Evolutionary conservation across 1,284 basidiomycete genomes (phyloP).

Genomic region (Puccinia novopanici): DNA sequence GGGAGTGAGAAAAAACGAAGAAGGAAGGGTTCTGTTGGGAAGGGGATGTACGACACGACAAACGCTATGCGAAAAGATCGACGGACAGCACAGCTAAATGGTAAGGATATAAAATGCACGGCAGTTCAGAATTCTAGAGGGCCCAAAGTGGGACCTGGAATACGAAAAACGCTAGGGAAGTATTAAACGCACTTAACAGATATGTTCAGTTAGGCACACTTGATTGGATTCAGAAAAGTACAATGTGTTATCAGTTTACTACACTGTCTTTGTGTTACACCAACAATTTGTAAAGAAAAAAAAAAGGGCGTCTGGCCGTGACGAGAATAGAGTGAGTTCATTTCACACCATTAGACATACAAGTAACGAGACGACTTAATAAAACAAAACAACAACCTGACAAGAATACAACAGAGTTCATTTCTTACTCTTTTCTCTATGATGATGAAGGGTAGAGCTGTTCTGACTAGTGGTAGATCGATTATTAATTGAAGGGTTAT

Average conservation of each 20-base stretch:
- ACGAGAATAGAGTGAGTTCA: not conserved
- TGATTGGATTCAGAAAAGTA: not conserved
- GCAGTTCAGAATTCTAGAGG: too few relatives aligned
- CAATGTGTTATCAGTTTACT: not conserved
- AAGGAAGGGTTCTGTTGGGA: too few relatives aligned
- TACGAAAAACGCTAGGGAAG: not conserved
- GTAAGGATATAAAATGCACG: too few relatives aligned
- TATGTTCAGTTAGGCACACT: not conserved
- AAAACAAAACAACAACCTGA: constrained; percentile 19
- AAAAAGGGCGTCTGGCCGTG: not conserved
- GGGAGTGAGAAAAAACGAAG: too few relatives aligned
- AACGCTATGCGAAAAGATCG: too few relatives aligned
- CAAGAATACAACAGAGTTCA: not conserved
- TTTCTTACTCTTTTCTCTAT: constrained; percentile 33
- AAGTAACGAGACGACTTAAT: not conserved
- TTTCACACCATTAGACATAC: constrained; percentile 17
- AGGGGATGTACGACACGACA: too few relatives aligned
- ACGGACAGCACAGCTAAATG: too few relatives aligned
- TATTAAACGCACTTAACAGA: not conserved
- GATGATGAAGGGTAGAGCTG: constrained; percentile 5
- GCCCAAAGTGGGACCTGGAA: not conserved
- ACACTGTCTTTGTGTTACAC: not conserved
- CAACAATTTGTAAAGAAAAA: not conserved
- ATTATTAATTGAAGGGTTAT: constrained; percentile 9
- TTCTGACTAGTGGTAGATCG: constrained; percentile 17